phyloP scores from a whole-genome alignment of 805 yeast genomes.

The Teunomyces barrocoloradensis region DNA sequence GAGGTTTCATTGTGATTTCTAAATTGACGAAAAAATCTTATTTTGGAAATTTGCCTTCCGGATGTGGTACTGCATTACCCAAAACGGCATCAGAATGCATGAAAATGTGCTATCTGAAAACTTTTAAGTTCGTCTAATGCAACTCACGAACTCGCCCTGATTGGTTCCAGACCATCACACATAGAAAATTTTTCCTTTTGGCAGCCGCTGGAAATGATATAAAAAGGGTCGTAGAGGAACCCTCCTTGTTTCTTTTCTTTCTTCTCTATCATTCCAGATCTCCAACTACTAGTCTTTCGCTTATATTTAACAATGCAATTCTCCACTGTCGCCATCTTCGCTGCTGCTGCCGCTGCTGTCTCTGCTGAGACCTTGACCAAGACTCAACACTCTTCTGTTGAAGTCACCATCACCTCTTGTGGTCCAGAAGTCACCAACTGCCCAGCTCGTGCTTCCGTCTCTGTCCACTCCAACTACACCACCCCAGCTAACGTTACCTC shows the following conservation, averaged over 20 bases:
- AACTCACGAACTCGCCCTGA: not conserved
- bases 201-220: not conserved
- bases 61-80: not conserved
- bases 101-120: not conserved
- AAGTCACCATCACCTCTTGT: constrained; percentile 49
- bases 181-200: not conserved
- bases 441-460: constrained; percentile 31
- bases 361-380: constrained; percentile 37
- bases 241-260: not conserved
- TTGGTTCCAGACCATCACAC: not conserved
- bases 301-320: constrained; percentile 35
- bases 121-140: not conserved
- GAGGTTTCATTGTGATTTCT: not conserved
- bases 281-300: constrained; percentile 12
- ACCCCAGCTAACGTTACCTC: constrained; percentile 32
- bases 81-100: not conserved
- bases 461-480: constrained; percentile 23
- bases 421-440: constrained; percentile 47
- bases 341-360: constrained; percentile 33
- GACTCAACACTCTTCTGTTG: constrained; percentile 33
- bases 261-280: constrained; percentile 1
- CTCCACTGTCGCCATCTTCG: constrained; percentile 36
- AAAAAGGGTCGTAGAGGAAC: not conserved
- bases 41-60: not conserved
- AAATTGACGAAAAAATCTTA: not conserved